Percentiles rank a stretch among this genome's conserved stretches.
These are phyloP conservation scores for Kwoniella pini DNA, from an alignment of 768 basidiomycete genomes.

Conservation along the genomic window DNA sequence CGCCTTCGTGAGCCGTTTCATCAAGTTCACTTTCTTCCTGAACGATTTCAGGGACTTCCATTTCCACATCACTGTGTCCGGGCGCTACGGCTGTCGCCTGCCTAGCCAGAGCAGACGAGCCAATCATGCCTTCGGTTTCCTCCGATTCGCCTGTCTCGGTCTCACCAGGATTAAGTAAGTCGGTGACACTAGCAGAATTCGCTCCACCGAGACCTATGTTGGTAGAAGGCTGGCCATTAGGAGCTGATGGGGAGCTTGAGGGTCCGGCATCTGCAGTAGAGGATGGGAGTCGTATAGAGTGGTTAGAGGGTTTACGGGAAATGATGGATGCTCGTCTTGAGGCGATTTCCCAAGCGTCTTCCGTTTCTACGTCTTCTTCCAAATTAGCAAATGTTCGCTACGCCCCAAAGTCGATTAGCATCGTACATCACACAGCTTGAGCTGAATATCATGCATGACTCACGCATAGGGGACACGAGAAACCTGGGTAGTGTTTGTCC, in stretches of 20 bases:
- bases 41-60: slow-evolving; percentile 6
- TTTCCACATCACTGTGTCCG: slow-evolving; percentile 8
- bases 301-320: slow-evolving; percentile 33
- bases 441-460: too few relatives aligned
- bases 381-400: slow-evolving; percentile 85
- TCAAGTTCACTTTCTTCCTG: slow-evolving; percentile 3
- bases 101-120: slow-evolving; percentile 13
- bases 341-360: slow-evolving; percentile 56
- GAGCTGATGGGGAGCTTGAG: slow-evolving; percentile 8
- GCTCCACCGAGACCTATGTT: slow-evolving; percentile 19
- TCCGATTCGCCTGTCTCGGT: not conserved
- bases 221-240: slow-evolving; percentile 14
- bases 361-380: slow-evolving; percentile 89
- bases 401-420: too few relatives aligned
- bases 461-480: slow-evolving; percentile 87
- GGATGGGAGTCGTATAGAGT: slow-evolving; percentile 31
- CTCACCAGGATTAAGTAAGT: slow-evolving; percentile 16
- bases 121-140: slow-evolving; percentile 19
- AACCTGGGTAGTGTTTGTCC: slow-evolving; percentile 84
- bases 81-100: slow-evolving; percentile 28
- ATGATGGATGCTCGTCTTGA: slow-evolving; percentile 46
- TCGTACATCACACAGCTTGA: too few relatives aligned
- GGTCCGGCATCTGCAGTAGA: not conserved
- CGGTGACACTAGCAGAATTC: slow-evolving; percentile 23
- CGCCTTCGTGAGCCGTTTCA: slow-evolving; percentile 10